Percentiles rank a stretch among this genome's conserved stretches.
phyloP scores from a whole-genome alignment of 306 rosid species.

The Begonia peltatifolia region DNA sequence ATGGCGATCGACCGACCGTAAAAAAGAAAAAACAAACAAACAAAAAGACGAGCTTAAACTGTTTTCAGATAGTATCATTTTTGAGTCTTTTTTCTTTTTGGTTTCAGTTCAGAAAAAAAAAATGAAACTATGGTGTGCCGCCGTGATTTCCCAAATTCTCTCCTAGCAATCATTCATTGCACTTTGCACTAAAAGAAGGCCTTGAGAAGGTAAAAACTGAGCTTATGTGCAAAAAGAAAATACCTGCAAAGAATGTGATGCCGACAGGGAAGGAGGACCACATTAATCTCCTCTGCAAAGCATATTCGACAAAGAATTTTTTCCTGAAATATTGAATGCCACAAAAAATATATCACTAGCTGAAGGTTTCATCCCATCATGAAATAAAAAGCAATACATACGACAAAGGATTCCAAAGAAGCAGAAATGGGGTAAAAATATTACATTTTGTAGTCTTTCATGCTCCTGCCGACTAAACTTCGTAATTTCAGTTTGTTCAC shows the following conservation, averaged over 20 bases:
- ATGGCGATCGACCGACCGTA: neutral
- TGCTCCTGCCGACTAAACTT: slow-evolving; percentile 61
- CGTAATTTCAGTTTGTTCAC: slow-evolving; percentile 78
- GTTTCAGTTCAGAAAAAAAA: neutral
- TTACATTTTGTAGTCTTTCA: slow-evolving; percentile 75
- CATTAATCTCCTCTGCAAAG: slow-evolving; percentile 67
- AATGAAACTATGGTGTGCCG: neutral
- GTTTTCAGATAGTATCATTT: too few species aligned
- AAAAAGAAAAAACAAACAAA: too few species aligned
- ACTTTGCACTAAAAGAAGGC: too few species aligned
- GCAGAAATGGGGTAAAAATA: slow-evolving; percentile 4
- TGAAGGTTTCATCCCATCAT: neutral
- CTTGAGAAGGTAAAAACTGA: neutral
- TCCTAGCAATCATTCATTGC: too few species aligned
- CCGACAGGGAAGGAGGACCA: slow-evolving; percentile 79
- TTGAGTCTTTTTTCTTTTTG: neutral
- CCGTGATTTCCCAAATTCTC: too few species aligned
- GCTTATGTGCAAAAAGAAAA: neutral
- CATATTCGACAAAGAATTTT: slow-evolving; percentile 82
- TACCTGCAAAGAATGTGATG: slow-evolving; percentile 87
- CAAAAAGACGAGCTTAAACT: too few species aligned
- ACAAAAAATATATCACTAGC: neutral
- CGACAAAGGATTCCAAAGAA: neutral
- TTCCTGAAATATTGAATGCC: slow-evolving; percentile 36
- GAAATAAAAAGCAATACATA: neutral